Evolutionary conservation across 495 filamentous ascomycete species (phyloP).

Genomic region (Podospora didyma): DNA sequence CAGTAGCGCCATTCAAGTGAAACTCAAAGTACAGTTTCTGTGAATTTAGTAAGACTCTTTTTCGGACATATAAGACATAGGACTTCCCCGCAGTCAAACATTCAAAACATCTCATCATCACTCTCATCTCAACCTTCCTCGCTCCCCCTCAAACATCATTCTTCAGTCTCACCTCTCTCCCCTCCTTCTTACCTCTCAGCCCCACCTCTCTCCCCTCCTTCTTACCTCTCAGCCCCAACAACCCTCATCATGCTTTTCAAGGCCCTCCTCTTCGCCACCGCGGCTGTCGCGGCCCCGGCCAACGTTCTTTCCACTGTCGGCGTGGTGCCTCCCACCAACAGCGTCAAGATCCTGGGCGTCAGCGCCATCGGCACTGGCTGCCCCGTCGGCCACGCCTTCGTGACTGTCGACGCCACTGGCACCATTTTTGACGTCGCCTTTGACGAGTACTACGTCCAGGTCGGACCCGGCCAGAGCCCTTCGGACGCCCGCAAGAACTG

Average conservation of each 20-base stretch:
- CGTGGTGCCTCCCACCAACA: conserved; percentile 2
- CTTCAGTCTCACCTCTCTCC: neutral
- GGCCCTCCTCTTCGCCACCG: conserved; percentile 13
- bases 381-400: conserved; percentile 27
- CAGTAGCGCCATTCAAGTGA: too few species aligned
- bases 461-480: conserved; percentile 34
- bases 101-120: neutral
- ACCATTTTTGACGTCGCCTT: conserved; percentile 46
- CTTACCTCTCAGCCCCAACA: neutral
- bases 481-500: conserved; percentile 44
- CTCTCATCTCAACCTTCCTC: conserved; percentile 1
- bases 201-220: neutral
- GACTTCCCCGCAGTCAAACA: too few species aligned
- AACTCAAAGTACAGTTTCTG: too few species aligned
- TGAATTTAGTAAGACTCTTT: too few species aligned
- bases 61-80: too few species aligned
- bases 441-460: conserved; percentile 42
- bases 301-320: conserved; percentile 1
- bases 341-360: conserved; percentile 25
- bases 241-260: conserved; percentile 20
- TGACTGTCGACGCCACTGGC: conserved; percentile 27
- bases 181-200: neutral
- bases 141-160: neutral
- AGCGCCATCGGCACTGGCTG: conserved; percentile 29
- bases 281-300: conserved; percentile 14